phyloP scores from a whole-genome alignment of 202 grass and related monocot species.

The Schoenoplectus tabernaemontani region DNA sequence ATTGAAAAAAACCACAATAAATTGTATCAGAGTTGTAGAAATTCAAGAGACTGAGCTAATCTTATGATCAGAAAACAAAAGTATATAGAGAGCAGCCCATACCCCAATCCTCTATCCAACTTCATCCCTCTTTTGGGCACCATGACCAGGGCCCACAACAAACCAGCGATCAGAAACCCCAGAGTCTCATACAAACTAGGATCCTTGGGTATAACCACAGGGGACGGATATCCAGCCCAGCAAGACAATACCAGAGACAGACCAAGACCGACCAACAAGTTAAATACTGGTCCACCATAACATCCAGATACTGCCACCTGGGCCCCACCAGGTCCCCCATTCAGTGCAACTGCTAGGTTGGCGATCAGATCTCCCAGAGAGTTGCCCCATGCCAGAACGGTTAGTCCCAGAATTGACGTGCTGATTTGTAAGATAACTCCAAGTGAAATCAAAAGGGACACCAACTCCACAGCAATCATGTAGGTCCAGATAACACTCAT shows the following conservation, averaged over 20 bases:
- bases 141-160: constrained; percentile 36
- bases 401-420: constrained; percentile 40
- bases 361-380: constrained; percentile 60
- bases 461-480: constrained; percentile 43
- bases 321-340: constrained; percentile 22
- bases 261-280: constrained; percentile 48
- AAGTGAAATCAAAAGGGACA: constrained; percentile 35
- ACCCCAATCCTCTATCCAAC: constrained; percentile 41
- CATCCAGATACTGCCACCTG: constrained; percentile 57
- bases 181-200: constrained; percentile 29
- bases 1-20: not conserved
- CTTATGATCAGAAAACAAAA: constrained; percentile 35
- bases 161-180: constrained; percentile 22
- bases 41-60: constrained; percentile 24
- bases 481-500: constrained; percentile 68
- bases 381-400: constrained; percentile 69
- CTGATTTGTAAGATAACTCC: constrained; percentile 27
- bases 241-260: constrained; percentile 33
- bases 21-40: constrained; percentile 11
- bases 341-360: constrained; percentile 45
- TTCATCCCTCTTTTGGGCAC: constrained; percentile 44
- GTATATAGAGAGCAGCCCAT: constrained; percentile 51
- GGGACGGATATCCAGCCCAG: constrained; percentile 24
- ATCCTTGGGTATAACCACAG: constrained; percentile 28
- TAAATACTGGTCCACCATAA: constrained; percentile 71